Conservation (phyloP, 1,284 basidiomycete species). For the Leccinum variabile region DNA sequence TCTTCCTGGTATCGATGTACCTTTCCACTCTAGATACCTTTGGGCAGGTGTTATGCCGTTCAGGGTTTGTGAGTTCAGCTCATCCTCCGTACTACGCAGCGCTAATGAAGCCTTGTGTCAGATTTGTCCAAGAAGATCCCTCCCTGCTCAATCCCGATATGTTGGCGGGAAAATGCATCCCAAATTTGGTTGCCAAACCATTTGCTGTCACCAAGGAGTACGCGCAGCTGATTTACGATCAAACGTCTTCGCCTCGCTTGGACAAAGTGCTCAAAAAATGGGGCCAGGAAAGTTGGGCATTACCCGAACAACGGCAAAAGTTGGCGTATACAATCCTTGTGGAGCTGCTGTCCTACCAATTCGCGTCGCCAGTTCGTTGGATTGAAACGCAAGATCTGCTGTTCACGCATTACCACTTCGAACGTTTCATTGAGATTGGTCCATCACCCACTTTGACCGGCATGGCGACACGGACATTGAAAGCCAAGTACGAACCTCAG, state of each 20-base stretch:
- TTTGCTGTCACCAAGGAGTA: slow-evolving; percentile 91
- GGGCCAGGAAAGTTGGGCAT: slow-evolving; percentile 91
- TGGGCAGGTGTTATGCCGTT: slow-evolving; percentile 98
- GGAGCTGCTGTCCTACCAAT: slow-evolving; percentile 96
- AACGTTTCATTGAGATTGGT: slow-evolving; percentile 94
- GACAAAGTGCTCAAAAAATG: slow-evolving; percentile 92
- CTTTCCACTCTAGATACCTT: slow-evolving; percentile 98
- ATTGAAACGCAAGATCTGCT: slow-evolving; percentile 98
- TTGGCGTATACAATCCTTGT: slow-evolving; percentile 95
- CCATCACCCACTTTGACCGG: slow-evolving; percentile 95
- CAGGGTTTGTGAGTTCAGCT: slow-evolving; percentile 71
- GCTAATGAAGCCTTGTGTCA: slow-evolving; percentile 35
- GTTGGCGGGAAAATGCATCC: slow-evolving; percentile 93
- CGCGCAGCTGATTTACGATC: slow-evolving; percentile 92
- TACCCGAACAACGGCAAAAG: slow-evolving; percentile 81
- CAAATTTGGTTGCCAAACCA: slow-evolving; percentile 93
- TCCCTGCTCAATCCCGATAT: slow-evolving; percentile 89
- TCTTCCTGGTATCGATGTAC: slow-evolving; percentile 96
- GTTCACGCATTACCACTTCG: slow-evolving; percentile 88
- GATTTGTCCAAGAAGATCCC: slow-evolving; percentile 97
- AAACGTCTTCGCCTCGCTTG: slow-evolving; percentile 90
- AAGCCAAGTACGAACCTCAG: slow-evolving; percentile 91
- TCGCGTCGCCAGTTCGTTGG: slow-evolving; percentile 95
- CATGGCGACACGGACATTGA: slow-evolving; percentile 97
- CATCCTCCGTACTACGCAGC: slow-evolving; percentile 9